Evolutionary conservation across 2,329 filamentous ascomycete genomes (phyloP).

Genomic region (Proliferodiscus dingleyae): DNA sequence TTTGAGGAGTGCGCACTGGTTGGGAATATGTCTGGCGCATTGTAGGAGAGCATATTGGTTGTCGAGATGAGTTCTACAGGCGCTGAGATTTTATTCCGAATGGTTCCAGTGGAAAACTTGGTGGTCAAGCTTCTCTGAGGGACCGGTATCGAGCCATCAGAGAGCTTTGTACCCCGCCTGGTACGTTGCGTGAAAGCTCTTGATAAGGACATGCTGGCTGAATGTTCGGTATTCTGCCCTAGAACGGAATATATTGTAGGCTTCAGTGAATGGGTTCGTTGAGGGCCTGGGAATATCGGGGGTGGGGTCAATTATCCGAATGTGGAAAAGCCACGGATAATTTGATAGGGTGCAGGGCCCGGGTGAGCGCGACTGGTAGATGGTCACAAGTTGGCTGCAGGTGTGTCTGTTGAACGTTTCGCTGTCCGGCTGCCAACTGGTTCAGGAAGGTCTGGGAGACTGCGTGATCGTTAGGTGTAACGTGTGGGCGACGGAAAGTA

Average conservation of each 20-base stretch:
- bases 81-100: constrained; percentile 69
- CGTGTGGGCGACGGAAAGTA: constrained; percentile 5
- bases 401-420: constrained; percentile 7
- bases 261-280: constrained; percentile 8
- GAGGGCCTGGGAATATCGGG: constrained; percentile 4
- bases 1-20: constrained; percentile 15
- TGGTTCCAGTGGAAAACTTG: constrained; percentile 24
- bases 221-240: constrained; percentile 8
- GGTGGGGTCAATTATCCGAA: constrained; percentile 23
- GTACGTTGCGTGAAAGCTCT: constrained; percentile 62
- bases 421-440: constrained; percentile 2
- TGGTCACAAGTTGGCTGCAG: constrained; percentile 15
- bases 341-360: constrained; percentile 13
- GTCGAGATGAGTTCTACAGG: constrained; percentile 86
- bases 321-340: constrained; percentile 14
- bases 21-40: constrained; percentile 73
- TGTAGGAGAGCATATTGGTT: constrained; percentile 94
- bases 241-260: constrained; percentile 9
- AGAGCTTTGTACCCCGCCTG: constrained; percentile 54
- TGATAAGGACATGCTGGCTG: constrained; percentile 48
- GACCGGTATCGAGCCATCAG: constrained; percentile 14
- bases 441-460: constrained; percentile 3
- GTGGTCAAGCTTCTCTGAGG: constrained; percentile 26
- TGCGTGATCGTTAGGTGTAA: background rate
- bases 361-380: constrained; percentile 11